A percentile compares a stretch with the other conserved stretches of the same genome.
Evolutionary conservation across 2,329 filamentous ascomycete genomes (phyloP).

Genomic region (Phialophora macrospora): DNA sequence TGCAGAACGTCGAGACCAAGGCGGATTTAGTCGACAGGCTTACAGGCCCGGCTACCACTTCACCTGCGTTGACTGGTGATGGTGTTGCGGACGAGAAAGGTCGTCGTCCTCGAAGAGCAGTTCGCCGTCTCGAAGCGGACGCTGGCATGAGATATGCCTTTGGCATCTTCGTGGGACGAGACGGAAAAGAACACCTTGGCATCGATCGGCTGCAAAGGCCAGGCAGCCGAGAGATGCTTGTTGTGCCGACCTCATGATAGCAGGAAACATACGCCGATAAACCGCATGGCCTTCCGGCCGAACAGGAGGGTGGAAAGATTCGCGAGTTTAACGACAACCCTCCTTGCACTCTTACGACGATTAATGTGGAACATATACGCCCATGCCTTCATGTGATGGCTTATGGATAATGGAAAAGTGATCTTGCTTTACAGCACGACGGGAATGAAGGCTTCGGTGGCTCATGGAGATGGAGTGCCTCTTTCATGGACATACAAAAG

Average conservation of each 20-base stretch:
- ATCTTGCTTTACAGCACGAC: not conserved
- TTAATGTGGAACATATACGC: constrained; percentile 1
- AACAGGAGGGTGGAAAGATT: not conserved
- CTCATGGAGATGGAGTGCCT: not conserved
- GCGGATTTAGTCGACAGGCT: constrained; percentile 71
- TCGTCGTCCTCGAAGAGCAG: constrained; percentile 42
- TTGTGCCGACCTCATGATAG: constrained; percentile 42
- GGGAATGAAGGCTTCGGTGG: not conserved
- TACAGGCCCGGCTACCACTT: constrained; percentile 53
- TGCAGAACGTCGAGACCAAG: constrained; percentile 70
- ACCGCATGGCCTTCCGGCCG: not conserved
- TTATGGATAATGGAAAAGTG: not conserved
- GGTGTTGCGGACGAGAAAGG: constrained; percentile 38
- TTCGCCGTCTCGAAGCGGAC: constrained; percentile 28
- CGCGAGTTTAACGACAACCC: not conserved
- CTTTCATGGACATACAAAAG: not conserved
- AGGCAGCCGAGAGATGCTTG: constrained; percentile 51
- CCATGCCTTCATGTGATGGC: not conserved
- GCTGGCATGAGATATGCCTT: constrained; percentile 57
- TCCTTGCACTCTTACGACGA: not conserved
- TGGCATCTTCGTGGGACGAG: constrained; percentile 62
- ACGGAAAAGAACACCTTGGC: constrained; percentile 64
- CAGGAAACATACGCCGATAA: not conserved
- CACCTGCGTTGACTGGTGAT: constrained; percentile 47
- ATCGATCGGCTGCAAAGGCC: constrained; percentile 60